phyloP scores from a whole-genome alignment of 2,329 filamentous ascomycete genomes.

The Pyricularia pennisetigena region DNA sequence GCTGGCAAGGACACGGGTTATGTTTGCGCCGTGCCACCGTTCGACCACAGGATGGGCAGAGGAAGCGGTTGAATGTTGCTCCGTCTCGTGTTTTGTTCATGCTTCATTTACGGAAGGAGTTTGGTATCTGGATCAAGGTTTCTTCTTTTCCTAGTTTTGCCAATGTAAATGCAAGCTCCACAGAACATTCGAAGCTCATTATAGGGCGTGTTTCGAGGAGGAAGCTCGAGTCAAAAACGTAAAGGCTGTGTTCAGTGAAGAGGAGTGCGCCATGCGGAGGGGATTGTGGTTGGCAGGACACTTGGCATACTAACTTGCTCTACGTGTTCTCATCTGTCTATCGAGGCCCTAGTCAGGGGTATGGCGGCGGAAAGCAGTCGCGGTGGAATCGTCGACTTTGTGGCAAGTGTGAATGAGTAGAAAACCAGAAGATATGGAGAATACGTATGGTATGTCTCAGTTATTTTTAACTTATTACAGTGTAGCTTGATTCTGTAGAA shows the following conservation, averaged over 20 bases:
- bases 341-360: not conserved
- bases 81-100: not conserved
- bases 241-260: not conserved
- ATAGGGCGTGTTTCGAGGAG: not conserved
- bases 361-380: not conserved
- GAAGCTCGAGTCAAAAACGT: not conserved
- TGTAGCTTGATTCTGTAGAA: not conserved
- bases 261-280: not conserved
- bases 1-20: not conserved
- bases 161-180: not conserved
- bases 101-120: no score
- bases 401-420: not conserved
- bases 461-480: not conserved
- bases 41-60: not conserved
- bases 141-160: not conserved
- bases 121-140: not conserved
- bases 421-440: not conserved
- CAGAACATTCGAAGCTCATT: not conserved
- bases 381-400: not conserved
- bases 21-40: not conserved
- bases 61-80: not conserved
- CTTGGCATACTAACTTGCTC: not conserved
- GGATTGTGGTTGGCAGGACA: no score
- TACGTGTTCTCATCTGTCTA: not conserved
- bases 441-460: not conserved